Evolutionary conservation across 2,329 filamentous ascomycete genomes (phyloP), one percentile per base, ranked within the genome.

Genomic region (Paracoccidioides lutzii): DNA sequence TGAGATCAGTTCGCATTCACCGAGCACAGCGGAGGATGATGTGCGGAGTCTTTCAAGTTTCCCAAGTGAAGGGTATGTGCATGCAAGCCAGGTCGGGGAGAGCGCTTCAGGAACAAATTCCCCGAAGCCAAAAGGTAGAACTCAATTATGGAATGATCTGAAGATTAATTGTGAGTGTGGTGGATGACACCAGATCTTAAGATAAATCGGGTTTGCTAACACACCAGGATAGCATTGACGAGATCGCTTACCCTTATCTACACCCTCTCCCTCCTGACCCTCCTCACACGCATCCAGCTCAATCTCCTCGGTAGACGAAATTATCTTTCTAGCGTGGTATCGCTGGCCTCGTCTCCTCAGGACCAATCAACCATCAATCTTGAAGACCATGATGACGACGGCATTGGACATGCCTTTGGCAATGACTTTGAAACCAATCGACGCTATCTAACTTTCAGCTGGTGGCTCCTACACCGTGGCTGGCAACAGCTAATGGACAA

Each of bases 391-490:
- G 91, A 96, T 67, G 90, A 96, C 67, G 88, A 93, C 67, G 85
- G 86, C 65, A 52, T 52, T 52, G 87, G 91, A 54, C 86, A 90
- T 63, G 80, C 83, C 3, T 90, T 94, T 67, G 90, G 90, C 46
- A 91, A 87, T 69, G 93, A 98, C 70, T 96, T 95, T 63, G 90
- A 96, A 70, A 95, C 90, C 38, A 98, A 98, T 71, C 81, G 90
- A 63, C 87, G 88, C 66, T 98, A 97, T 67, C 78, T 98, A 51
- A 94, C 90, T 43, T 95, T 97, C 69, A 95, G 89, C 72, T 98
- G 93, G 93, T 98, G 91, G 90, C 75, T 98, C 49, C 77, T 98
- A 50, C 91, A 98, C 72, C 82, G 83, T 61, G 93, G 93, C 45
- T 97, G 90, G 84, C 82, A 83, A 61, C 82, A 90, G 57, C 75